phyloP scores from a whole-genome alignment of 805 yeast species.

The Candida pseudoglaebosa region DNA sequence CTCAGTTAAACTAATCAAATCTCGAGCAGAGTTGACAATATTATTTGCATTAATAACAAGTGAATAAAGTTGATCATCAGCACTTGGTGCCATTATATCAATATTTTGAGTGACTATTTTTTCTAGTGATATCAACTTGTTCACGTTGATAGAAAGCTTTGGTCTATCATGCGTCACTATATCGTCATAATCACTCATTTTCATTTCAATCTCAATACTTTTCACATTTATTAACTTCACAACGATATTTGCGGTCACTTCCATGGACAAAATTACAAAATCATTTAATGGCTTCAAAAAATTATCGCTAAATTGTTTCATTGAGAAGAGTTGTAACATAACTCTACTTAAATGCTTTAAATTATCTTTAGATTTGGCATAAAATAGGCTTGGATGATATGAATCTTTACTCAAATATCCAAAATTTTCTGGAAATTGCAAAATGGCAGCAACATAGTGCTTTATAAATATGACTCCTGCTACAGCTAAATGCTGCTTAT shows the following conservation, averaged over 20 bases:
- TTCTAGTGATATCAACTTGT: slow-evolving; percentile 46
- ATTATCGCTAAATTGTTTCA: slow-evolving; percentile 67
- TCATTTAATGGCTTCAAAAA: slow-evolving; percentile 80
- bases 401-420: slow-evolving; percentile 43
- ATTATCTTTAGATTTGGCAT: slow-evolving; percentile 39
- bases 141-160: slow-evolving; percentile 37
- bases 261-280: slow-evolving; percentile 51
- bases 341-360: slow-evolving; percentile 54
- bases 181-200: slow-evolving; percentile 66
- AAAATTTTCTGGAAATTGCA: slow-evolving; percentile 52
- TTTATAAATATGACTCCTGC: slow-evolving; percentile 64
- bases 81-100: slow-evolving; percentile 42
- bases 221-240: slow-evolving; percentile 49
- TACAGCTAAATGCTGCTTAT: slow-evolving; percentile 57
- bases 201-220: slow-evolving; percentile 57
- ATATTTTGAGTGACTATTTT: slow-evolving; percentile 38
- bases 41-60: slow-evolving; percentile 39
- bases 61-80: slow-evolving; percentile 53
- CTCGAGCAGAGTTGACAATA: slow-evolving; percentile 33
- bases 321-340: slow-evolving; percentile 59
- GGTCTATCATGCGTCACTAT: slow-evolving; percentile 49
- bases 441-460: slow-evolving; percentile 44
- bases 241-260: slow-evolving; percentile 43
- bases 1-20: slow-evolving; percentile 47
- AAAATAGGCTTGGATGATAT: slow-evolving; percentile 15